Evolutionary conservation across 768 basidiomycete genomes (phyloP).

Genomic region (Lepiota venenata): DNA sequence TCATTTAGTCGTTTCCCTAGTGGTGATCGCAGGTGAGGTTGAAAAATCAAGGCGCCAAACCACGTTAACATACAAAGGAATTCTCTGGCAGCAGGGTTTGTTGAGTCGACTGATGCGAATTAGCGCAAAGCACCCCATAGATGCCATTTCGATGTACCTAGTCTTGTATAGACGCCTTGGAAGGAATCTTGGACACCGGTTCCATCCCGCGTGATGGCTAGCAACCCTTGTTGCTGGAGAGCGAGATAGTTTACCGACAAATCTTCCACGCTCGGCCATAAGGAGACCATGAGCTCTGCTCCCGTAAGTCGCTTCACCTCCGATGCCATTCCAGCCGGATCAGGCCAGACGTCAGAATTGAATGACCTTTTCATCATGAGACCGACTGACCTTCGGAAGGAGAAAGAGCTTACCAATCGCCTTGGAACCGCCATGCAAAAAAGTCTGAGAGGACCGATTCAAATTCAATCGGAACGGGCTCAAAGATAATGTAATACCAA

Average conservation of each 20-base stretch:
- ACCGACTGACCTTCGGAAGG: not conserved
- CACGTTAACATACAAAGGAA: constrained; percentile 25
- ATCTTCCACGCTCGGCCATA: constrained; percentile 36
- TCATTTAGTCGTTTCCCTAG: constrained; percentile 32
- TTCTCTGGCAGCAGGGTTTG: constrained; percentile 32
- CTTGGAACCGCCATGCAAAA: constrained; percentile 35
- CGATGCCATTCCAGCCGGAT: constrained; percentile 29
- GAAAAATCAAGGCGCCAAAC: not conserved
- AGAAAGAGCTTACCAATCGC: constrained; percentile 26
- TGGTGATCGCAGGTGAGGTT: too few species aligned
- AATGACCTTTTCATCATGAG: constrained; percentile 24
- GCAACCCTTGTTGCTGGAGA: constrained; percentile 26
- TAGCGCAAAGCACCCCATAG: not conserved
- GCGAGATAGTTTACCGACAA: constrained; percentile 30
- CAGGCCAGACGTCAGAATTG: constrained; percentile 30
- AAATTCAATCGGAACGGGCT: not conserved
- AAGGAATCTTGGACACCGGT: constrained; percentile 33
- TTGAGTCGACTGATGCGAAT: constrained; percentile 26
- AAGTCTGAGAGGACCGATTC: constrained; percentile 22
- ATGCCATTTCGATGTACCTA: constrained; percentile 15
- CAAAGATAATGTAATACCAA: constrained; percentile 18
- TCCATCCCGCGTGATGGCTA: constrained; percentile 32
- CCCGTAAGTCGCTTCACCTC: constrained; percentile 31
- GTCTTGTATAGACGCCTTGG: constrained; percentile 30
- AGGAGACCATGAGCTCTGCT: constrained; percentile 35